Conservation (phyloP, 2,329 filamentous ascomycete species). For the Diaporthe velutina region DNA sequence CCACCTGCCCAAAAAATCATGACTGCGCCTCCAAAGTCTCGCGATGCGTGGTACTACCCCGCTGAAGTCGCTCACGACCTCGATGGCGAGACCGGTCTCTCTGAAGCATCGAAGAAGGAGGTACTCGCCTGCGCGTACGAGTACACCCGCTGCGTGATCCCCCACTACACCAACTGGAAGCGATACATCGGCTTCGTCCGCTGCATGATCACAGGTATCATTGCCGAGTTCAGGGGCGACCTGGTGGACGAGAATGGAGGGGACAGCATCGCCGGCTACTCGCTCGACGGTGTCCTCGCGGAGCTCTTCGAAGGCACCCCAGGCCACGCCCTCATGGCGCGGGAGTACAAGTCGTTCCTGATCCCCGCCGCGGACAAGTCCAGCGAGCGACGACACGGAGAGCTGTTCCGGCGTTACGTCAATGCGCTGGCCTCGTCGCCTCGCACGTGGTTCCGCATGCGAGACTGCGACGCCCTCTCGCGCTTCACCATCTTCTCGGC, state of each 20-base stretch:
- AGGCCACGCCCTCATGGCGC: constrained; percentile 38
- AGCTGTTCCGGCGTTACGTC: constrained; percentile 48
- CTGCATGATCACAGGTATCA: constrained; percentile 42
- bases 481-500: constrained; percentile 50
- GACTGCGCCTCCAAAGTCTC: neutral
- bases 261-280: constrained; percentile 41
- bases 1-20: neutral
- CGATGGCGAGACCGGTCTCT: constrained; percentile 20
- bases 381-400: constrained; percentile 31
- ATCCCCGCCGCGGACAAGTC: constrained; percentile 43
- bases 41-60: constrained; percentile 37
- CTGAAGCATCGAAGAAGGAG: constrained; percentile 39
- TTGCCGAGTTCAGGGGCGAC: constrained; percentile 43
- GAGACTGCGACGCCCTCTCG: constrained; percentile 49
- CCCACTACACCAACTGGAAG: constrained; percentile 43
- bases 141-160: constrained; percentile 45
- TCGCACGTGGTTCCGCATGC: constrained; percentile 48
- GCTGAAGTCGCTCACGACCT: constrained; percentile 38
- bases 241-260: constrained; percentile 39
- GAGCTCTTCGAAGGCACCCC: constrained; percentile 40
- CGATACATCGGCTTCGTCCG: constrained; percentile 44
- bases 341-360: constrained; percentile 44
- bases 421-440: constrained; percentile 46
- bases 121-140: constrained; percentile 44
- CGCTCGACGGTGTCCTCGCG: constrained; percentile 39